phyloP scores from a whole-genome alignment of 176 grass and related monocot genomes.

The Thalia dealbata region DNA sequence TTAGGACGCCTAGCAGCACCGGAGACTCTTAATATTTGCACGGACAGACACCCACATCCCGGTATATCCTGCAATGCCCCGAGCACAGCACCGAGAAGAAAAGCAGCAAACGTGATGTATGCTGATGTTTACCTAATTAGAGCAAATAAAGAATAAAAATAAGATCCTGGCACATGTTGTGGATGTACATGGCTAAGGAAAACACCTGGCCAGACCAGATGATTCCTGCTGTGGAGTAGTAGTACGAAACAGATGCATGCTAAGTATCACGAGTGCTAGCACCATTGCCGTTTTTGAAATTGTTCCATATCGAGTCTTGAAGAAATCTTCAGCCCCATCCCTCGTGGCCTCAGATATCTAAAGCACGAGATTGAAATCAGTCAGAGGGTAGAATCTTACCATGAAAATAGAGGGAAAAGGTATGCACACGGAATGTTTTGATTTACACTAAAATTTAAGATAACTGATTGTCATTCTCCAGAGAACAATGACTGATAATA shows the following conservation, averaged over 20 bases:
- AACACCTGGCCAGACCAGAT: slow-evolving; percentile 76
- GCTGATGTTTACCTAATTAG: slow-evolving; percentile 62
- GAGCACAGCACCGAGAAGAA: slow-evolving; percentile 97
- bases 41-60: slow-evolving; percentile 99
- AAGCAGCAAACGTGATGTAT: slow-evolving; percentile 85
- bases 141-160: slow-evolving; percentile 19
- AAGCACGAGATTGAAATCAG: slow-evolving; percentile 18
- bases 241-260: slow-evolving; percentile 93
- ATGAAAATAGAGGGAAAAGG: neutral
- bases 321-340: slow-evolving; percentile 98
- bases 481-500: neutral
- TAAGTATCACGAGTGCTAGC: slow-evolving; percentile 83
- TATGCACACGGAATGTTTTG: neutral
- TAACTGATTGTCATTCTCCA: neutral
- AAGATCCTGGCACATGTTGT: neutral
- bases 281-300: slow-evolving; percentile 95
- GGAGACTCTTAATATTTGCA: slow-evolving; percentile 97
- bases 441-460: neutral
- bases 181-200: neutral
- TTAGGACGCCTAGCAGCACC: slow-evolving; percentile 94
- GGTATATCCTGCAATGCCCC: slow-evolving; percentile 88
- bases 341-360: slow-evolving; percentile 99
- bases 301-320: slow-evolving; percentile 90
- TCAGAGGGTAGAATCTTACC: neutral
- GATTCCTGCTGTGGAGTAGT: slow-evolving; percentile 83